Base-by-base conservation (phyloP, 805 yeast genomes). In the Candida incommunis region DNA sequence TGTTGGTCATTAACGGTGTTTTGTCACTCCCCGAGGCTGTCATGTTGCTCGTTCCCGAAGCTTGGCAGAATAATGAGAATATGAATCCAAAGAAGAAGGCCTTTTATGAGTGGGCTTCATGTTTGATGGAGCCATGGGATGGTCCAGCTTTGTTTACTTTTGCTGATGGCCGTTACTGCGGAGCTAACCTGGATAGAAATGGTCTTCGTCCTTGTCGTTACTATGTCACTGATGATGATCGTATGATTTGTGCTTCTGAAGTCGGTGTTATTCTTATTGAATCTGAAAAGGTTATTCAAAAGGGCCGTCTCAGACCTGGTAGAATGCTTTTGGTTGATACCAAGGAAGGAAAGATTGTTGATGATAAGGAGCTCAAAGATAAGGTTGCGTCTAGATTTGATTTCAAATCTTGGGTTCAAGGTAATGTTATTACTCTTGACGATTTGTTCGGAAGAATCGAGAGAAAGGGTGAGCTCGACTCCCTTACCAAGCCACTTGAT, bases 61-160 rank as follows among this genome's bases (percentile, higher is more conserved):
- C 97, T 3, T 87, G 96, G 92, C 96, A 90, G 65, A 82, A 83
- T 61, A 92, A 88, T 65, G 55, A 57, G 44, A 64, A 74, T 51
- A 87, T 90, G 82, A 96, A 90, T 63, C 85, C 94, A 46, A 80
- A 82, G 63, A 83, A 88, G 68, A 78, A 75, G 56, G 96, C 97
- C 0, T 90, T 94, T 66, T 90, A 90, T 68, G 96, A 92, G 64
- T 90, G 97, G 97, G 97, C 96, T 42, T 95, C 97, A 11, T 87
- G 96, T 67, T 68, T 90, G 52, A 92, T 92, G 96, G 98, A 90
- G 69, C 97, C 97, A 5, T 90, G 98, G 98, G 98, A 90, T 67
- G 98, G 98, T 52, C 98, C 98, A 18, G 97, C 97, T 27, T 69
- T 92, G 54, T 84, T 90, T 70, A 87, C 95, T 24, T 92, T 90